Evolutionary conservation across 176 grass and related monocot genomes (phyloP), one percentile per base, ranked within the genome.

Genomic region (Phragmites australis): DNA sequence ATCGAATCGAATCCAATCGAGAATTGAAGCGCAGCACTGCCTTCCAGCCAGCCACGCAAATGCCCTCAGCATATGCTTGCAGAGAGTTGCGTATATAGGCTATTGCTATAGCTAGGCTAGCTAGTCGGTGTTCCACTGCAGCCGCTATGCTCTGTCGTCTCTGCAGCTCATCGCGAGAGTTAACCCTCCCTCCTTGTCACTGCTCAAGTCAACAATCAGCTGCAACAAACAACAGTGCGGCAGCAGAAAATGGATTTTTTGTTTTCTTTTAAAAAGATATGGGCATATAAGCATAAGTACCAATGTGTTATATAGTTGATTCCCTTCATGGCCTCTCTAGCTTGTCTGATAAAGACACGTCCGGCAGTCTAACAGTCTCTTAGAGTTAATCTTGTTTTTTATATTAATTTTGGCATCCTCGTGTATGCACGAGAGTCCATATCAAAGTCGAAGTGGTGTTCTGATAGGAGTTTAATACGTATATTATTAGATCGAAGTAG

Each of bases 21-120:
- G 13, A 81, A 79, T 79, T 88, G 75, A 84, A 81, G 70, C 75
- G 34, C 81, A 14, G 47, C 23, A 17, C 72, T 81, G 68, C 55
- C 37, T 77, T 43, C 77, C 59, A 75, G 45, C 76, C 76, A 51
- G 75, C 6, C 59, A 78, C 59, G 66, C 83, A 72, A 83, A 69
- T 76, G 62, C 82, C 21, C 32, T 65, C 29, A 17, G 26, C n/a
- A n/a, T n/a, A n/a, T n/a, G n/a, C n/a, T n/a, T n/a, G n/a, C n/a
- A n/a, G n/a, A n/a, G n/a, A n/a, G n/a, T n/a, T n/a, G n/a, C n/a
- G n/a, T n/a, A n/a, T n/a, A n/a, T n/a, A n/a, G n/a, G n/a, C n/a
- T n/a, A n/a, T n/a, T n/a, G n/a, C n/a, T n/a, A n/a, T n/a, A n/a
- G n/a, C n/a, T n/a, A n/a, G n/a, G 45, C 47, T 30, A 18, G 65